Base-by-base conservation (phyloP, 2,329 filamentous ascomycete genomes). In the Chaetomium globosum region DNA sequence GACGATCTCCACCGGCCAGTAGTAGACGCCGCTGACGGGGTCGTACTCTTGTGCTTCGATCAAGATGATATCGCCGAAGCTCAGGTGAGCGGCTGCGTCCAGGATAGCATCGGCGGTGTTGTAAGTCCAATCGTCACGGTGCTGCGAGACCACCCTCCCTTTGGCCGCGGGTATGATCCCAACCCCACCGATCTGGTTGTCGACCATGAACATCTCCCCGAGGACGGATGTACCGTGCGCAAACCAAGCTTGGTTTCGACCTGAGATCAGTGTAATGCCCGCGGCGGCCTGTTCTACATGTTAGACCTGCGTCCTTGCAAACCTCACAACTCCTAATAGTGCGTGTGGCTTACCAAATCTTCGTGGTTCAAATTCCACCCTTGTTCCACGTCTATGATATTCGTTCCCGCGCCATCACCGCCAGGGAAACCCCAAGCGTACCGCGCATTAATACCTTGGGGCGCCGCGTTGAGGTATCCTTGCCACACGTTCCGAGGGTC, bases 311-410 rank as follows among this genome's bases (percentile, higher is more conserved):
- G 31, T 10, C 31, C 31, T 31, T 10, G 31, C 8, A 26, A 7
- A 12, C 5, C 33, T n/a, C n/a, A 10, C 8, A 9, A 10, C 26
- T 4, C 7, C 26, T 8, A 23, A 4, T 26, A 53, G 23, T 19
- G 5, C 10, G 28, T 52, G 6, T 16, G 16, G 10, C 30, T 31
- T 31, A 66, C 66, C 36, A 69, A 46, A 16, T 69, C 68, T n/a
- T 66, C 66, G 28, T 69, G 68, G 46, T 68, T 61, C 1, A 69
- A 31, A 21, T 68, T 65, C 64, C 64, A 69, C 8, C 66, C 68
- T 7, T 63, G 66, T 39, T 69, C 68, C 4, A 69, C 30, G 28
- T 69, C 68, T 5, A 69, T 62, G n/a, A 69, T 55, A 19, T 52
- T 63, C 16, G 59, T 60, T 9, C 54, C 63, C 8, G 56, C 39